These are phyloP conservation scores for Cerrena zonata DNA, from an alignment of 1,284 basidiomycete genomes.

Conservation along the genomic window DNA sequence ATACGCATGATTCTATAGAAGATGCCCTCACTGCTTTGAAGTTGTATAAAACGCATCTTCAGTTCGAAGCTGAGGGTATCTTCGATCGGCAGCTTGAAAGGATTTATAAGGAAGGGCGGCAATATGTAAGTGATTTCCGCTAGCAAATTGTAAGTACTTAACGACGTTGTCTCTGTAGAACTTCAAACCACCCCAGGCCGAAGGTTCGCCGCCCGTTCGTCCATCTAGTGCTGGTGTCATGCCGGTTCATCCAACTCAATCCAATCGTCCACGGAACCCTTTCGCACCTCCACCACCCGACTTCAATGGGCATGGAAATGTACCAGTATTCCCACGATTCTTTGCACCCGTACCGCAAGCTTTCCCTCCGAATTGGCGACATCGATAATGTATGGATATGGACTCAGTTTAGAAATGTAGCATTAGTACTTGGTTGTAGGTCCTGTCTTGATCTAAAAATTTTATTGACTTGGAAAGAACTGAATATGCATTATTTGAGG, in stretches of 20 bases:
- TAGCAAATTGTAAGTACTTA: not conserved
- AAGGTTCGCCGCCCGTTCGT: not conserved
- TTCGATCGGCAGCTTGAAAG: constrained; percentile 89
- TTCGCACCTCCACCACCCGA: not conserved
- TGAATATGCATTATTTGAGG: too few relatives aligned
- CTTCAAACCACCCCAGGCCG: constrained; percentile 43
- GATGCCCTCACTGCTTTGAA: constrained; percentile 87
- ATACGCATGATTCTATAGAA: constrained; percentile 94
- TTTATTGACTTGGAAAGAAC: too few relatives aligned
- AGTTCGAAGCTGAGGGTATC: constrained; percentile 69
- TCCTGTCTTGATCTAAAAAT: too few relatives aligned
- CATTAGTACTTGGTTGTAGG: too few relatives aligned
- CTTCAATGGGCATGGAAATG: not conserved
- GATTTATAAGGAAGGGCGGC: constrained; percentile 66
- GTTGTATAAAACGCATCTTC: constrained; percentile 80
- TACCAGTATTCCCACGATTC: not conserved
- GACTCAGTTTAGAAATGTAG: not conserved
- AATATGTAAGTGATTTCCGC: constrained; percentile 46
- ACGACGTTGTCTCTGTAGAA: constrained; percentile 33
- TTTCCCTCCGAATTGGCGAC: not conserved
- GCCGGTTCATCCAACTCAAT: not conserved
- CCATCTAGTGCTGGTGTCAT: not conserved
- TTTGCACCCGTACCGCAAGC: not conserved
- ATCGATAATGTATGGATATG: not conserved
- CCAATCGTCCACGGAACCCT: not conserved